These are phyloP conservation scores for Cardamine occulta DNA, from an alignment of 345 rosid genomes.

Conservation along the genomic window DNA sequence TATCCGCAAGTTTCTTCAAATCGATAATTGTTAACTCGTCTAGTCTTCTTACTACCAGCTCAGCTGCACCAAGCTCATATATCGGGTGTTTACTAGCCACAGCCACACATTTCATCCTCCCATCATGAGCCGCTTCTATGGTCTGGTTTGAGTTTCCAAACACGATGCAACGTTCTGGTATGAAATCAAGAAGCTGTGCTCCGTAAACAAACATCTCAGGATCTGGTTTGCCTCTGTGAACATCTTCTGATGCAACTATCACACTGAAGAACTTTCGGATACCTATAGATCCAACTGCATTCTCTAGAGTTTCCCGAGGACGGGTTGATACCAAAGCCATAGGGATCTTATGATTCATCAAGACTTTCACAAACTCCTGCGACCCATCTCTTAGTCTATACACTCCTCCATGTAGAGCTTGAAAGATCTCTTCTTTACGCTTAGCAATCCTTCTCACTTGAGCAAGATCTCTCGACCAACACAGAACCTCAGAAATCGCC, in stretches of 20 bases:
- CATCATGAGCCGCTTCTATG: slow-evolving; percentile 94
- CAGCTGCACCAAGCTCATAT: slow-evolving; percentile 94
- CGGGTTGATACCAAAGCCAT: slow-evolving; percentile 96
- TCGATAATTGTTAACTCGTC: slow-evolving; percentile 89
- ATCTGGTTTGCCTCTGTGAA: slow-evolving; percentile 89
- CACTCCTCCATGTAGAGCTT: slow-evolving; percentile 81
- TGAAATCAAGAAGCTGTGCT: slow-evolving; percentile 81
- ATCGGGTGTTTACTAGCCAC: slow-evolving; percentile 93
- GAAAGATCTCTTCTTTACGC: slow-evolving; percentile 82
- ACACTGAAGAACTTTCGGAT: slow-evolving; percentile 70
- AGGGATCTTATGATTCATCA: slow-evolving; percentile 86
- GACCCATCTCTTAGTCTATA: slow-evolving; percentile 77
- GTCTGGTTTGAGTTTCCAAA: slow-evolving; percentile 93
- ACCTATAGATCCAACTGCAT: slow-evolving; percentile 70
- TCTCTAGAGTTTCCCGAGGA: slow-evolving; percentile 71
- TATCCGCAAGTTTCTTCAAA: slow-evolving; percentile 86
- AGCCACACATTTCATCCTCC: slow-evolving; percentile 93
- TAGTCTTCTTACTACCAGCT: slow-evolving; percentile 77
- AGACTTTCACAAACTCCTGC: slow-evolving; percentile 78
- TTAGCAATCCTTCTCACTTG: slow-evolving; percentile 76
- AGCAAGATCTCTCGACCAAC: slow-evolving; percentile 93
- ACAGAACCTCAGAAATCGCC: slow-evolving; percentile 90
- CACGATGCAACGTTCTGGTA: slow-evolving; percentile 95
- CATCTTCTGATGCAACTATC: slow-evolving; percentile 88
- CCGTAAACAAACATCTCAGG: slow-evolving; percentile 92